A percentile compares a stretch with the other conserved stretches of the same genome.
Conservation (phyloP, 176 grass and related monocot genomes). For the Bromus sterilis region DNA sequence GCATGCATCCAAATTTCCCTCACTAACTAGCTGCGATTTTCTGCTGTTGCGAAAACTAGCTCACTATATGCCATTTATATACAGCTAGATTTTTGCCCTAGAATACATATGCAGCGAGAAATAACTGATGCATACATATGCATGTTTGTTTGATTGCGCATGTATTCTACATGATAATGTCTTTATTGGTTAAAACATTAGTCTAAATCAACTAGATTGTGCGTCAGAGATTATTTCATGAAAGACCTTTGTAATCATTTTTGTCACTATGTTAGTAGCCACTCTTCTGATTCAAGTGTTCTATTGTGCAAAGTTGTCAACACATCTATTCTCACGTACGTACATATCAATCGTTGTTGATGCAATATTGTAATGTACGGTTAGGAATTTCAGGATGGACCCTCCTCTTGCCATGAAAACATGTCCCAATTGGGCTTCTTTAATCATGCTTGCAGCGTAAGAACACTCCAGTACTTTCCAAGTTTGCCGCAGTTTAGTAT, state of each 20-base stretch:
- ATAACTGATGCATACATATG: neutral
- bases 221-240: neutral
- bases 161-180: neutral
- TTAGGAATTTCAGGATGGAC: neutral
- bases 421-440: conserved; percentile 3
- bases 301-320: neutral
- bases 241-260: conserved; percentile 1
- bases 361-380: neutral
- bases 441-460: conserved; percentile 35
- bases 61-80: neutral
- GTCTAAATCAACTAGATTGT: neutral
- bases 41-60: neutral
- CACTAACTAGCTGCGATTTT: neutral
- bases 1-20: neutral
- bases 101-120: neutral
- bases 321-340: neutral
- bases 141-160: neutral
- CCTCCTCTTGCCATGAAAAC: neutral
- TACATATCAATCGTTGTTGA: neutral
- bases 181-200: neutral
- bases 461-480: conserved; percentile 11
- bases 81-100: neutral
- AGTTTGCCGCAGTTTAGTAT: conserved; percentile 8
- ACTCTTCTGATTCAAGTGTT: conserved; percentile 7
- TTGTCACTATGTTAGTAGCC: conserved; percentile 25